A percentile compares a stretch with the other conserved stretches of the same genome.
phyloP scores from a whole-genome alignment of 768 basidiomycete species.

The Calocybe cyanea region DNA sequence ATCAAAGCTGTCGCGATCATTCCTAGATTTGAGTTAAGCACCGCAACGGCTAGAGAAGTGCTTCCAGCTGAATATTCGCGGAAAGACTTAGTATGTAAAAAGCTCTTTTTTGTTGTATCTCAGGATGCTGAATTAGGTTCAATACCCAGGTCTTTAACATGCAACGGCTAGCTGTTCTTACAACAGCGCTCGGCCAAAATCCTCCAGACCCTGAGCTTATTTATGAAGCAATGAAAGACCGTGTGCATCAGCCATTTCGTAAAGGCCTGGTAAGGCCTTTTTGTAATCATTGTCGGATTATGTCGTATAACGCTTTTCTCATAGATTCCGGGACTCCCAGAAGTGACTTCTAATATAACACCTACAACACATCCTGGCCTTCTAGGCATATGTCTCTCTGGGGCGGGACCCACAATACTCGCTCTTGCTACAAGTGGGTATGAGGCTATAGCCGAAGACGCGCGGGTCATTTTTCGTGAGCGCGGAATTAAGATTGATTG shows the following conservation, averaged over 20 bases:
- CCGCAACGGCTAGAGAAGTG: conserved; percentile 88
- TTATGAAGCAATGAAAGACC: conserved; percentile 99
- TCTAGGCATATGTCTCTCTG: conserved; percentile 95
- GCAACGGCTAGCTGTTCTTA: conserved; percentile 93
- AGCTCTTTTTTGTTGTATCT: not conserved
- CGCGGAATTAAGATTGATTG: conserved; percentile 84
- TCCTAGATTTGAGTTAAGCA: conserved; percentile 93
- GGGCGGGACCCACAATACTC: conserved; percentile 95
- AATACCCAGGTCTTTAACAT: conserved; percentile 86
- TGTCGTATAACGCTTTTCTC: not conserved
- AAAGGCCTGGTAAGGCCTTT: conserved; percentile 64
- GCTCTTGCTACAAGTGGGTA: conserved; percentile 87
- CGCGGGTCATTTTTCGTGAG: conserved; percentile 65
- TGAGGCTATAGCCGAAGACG: conserved; percentile 81
- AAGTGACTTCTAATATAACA: conserved; percentile 86
- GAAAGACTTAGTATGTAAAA: conserved; percentile 76
- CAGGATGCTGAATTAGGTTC: not conserved
- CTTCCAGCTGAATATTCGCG: conserved; percentile 83
- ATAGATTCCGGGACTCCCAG: conserved; percentile 93
- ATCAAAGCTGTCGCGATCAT: conserved; percentile 95
- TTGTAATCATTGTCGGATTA: not conserved
- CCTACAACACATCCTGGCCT: conserved; percentile 90
- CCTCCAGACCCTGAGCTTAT: conserved; percentile 96
- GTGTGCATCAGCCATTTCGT: conserved; percentile 95
- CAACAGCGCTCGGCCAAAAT: conserved; percentile 84